Evolutionary conservation across 148 eudicot species (phyloP).

Genomic region (Diospyros kaki): DNA sequence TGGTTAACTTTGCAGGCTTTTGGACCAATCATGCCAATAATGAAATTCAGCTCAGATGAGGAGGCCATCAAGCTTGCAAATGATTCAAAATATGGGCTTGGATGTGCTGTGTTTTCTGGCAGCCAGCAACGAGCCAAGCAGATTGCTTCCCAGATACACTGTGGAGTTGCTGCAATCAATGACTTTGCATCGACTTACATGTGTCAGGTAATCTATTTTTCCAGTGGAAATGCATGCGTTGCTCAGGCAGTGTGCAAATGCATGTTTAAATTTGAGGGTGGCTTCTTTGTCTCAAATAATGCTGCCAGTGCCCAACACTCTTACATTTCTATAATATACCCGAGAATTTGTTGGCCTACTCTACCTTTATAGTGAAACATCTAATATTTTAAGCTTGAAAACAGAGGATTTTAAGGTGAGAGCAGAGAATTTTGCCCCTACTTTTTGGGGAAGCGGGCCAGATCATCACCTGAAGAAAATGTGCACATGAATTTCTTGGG

Average conservation of each 20-base stretch:
- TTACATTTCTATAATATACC: too few species aligned
- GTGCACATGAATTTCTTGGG: not conserved
- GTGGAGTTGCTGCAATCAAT: slow-evolving; percentile 92
- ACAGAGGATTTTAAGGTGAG: too few species aligned
- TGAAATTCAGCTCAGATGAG: slow-evolving; percentile 87
- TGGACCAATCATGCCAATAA: slow-evolving; percentile 97
- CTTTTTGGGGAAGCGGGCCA: not conserved
- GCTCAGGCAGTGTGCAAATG: not conserved
- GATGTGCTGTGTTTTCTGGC: slow-evolving; percentile 97
- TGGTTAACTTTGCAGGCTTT: slow-evolving; percentile 55
- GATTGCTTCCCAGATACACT: slow-evolving; percentile 76
- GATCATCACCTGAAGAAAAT: not conserved
- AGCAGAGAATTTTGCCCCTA: too few species aligned
- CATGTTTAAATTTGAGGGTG: not conserved
- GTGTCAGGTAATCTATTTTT: slow-evolving; percentile 75
- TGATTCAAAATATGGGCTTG: slow-evolving; percentile 97
- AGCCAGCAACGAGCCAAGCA: slow-evolving; percentile 72
- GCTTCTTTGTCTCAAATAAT: not conserved
- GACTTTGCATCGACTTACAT: slow-evolving; percentile 93
- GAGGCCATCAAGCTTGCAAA: slow-evolving; percentile 87
- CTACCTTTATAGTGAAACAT: too few species aligned
- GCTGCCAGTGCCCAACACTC: too few species aligned
- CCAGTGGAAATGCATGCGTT: too few species aligned
- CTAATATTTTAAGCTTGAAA: too few species aligned
- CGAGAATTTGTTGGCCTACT: too few species aligned